phyloP scores from a whole-genome alignment of 768 basidiomycete genomes.

The Tricholoma sp. region DNA sequence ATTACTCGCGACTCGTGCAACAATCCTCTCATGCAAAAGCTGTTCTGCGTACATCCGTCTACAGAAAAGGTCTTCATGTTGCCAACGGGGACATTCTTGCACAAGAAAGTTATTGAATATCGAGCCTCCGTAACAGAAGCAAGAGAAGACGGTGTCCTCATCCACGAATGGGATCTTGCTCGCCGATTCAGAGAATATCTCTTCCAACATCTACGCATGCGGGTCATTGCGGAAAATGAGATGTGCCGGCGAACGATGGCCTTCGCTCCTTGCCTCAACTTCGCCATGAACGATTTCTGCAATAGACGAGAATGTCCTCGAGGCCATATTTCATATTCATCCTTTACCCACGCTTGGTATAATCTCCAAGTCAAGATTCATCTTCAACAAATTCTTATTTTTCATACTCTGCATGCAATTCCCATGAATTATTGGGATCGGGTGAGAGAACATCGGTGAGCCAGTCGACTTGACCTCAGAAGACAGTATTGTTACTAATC shows the following conservation, averaged over 20 bases:
- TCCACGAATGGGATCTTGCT: conserved; percentile 17
- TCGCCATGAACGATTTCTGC: conserved; percentile 28
- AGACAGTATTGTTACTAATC: neutral
- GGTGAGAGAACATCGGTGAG: conserved; percentile 17
- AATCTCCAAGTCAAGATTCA: conserved; percentile 38
- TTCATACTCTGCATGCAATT: conserved; percentile 26
- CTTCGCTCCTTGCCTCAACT: conserved; percentile 36
- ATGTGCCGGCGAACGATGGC: conserved; percentile 22
- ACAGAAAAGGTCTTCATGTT: neutral
- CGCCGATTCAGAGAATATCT: conserved; percentile 20
- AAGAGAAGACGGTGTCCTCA: neutral
- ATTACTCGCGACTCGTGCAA: neutral
- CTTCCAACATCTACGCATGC: conserved; percentile 17
- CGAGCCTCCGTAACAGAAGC: neutral
- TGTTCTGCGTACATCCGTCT: conserved; percentile 1
- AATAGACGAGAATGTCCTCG: conserved; percentile 25
- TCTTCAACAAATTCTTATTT: conserved; percentile 45
- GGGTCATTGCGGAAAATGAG: conserved; percentile 28
- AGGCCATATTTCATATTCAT: conserved; percentile 25
- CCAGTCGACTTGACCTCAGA: neutral
- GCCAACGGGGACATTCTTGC: conserved; percentile 1
- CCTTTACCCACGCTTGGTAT: conserved; percentile 28
- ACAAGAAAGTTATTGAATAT: neutral
- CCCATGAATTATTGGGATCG: conserved; percentile 3
- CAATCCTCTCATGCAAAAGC: conserved; percentile 1